A percentile compares a stretch with the other conserved stretches of the same genome.
Evolutionary conservation across 495 filamentous ascomycete genomes (phyloP).

Genomic region (Hypoxylon lienhwacheense): DNA sequence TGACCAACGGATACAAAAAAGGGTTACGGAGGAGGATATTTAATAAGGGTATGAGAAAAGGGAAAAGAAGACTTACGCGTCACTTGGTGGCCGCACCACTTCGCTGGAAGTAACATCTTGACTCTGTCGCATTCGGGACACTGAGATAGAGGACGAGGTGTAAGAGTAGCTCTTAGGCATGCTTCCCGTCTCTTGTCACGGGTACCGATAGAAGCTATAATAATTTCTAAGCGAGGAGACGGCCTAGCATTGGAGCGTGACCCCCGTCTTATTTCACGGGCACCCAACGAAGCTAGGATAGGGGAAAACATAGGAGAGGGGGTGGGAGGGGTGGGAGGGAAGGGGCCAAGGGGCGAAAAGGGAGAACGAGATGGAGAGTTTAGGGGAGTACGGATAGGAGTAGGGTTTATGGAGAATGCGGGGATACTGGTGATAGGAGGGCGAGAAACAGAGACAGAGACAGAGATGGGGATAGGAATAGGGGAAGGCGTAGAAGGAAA

Average conservation of each 20-base stretch:
- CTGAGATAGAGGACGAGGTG: neutral
- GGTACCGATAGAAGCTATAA: neutral
- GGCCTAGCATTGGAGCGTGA: constrained; percentile 3
- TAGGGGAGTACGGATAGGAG: constrained; percentile 30
- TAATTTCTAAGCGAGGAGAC: neutral
- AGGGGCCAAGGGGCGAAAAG: constrained; percentile 30
- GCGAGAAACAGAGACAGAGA: neutral
- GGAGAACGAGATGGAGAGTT: constrained; percentile 35
- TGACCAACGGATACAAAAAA: neutral
- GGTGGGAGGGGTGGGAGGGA: constrained; percentile 17
- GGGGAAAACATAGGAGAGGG: constrained; percentile 13
- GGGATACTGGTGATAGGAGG: neutral
- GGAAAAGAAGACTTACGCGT: constrained; percentile 18
- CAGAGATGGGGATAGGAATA: neutral
- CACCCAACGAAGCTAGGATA: constrained; percentile 6
- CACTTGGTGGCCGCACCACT: constrained; percentile 16
- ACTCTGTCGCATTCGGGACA: constrained; percentile 20
- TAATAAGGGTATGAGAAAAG: neutral
- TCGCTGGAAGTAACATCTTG: constrained; percentile 24
- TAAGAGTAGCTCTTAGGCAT: neutral
- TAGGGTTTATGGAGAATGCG: constrained; percentile 16
- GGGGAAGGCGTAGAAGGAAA: constrained; percentile 18
- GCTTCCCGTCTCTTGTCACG: neutral
- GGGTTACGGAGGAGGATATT: neutral
- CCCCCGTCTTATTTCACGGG: constrained; percentile 27